Evolutionary conservation across 1,139 yeast genomes (phyloP).

Genomic region (Yarrowia galli): DNA sequence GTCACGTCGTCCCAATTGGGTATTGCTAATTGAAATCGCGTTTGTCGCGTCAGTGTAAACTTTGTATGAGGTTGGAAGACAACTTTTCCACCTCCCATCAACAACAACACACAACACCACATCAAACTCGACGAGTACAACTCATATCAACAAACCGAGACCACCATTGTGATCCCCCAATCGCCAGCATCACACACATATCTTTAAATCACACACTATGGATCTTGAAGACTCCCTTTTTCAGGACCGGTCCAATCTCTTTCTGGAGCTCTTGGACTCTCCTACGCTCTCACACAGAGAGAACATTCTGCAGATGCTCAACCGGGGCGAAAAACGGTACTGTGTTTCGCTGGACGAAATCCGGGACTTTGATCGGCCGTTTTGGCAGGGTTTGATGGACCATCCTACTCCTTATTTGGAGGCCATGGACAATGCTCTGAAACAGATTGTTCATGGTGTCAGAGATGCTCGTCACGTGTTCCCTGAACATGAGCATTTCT

Average conservation of each 20-base stretch:
- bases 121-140: neutral
- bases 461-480: slow-evolving; percentile 55
- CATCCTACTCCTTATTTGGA: slow-evolving; percentile 88
- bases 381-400: slow-evolving; percentile 79
- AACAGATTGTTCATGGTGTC: slow-evolving; percentile 69
- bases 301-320: slow-evolving; percentile 73
- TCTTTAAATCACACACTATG: neutral
- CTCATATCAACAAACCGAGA: neutral
- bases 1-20: slow-evolving; percentile 10
- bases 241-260: slow-evolving; percentile 84
- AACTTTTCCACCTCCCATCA: slow-evolving; percentile 10
- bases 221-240: slow-evolving; percentile 27
- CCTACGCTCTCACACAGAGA: slow-evolving; percentile 68
- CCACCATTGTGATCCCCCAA: neutral
- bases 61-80: neutral
- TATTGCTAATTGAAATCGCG: slow-evolving; percentile 12
- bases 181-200: neutral
- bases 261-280: slow-evolving; percentile 84
- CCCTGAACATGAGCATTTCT: slow-evolving; percentile 70
- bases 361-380: slow-evolving; percentile 78
- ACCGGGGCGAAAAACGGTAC: slow-evolving; percentile 69
- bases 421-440: slow-evolving; percentile 85
- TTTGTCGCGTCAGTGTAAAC: slow-evolving; percentile 1
- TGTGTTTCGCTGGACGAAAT: slow-evolving; percentile 84
- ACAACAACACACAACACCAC: neutral